Percentiles rank a stretch among this genome's conserved stretches.
Evolutionary conservation across 148 eudicot genomes (phyloP).

Genomic region (Suaeda aralocaspica): DNA sequence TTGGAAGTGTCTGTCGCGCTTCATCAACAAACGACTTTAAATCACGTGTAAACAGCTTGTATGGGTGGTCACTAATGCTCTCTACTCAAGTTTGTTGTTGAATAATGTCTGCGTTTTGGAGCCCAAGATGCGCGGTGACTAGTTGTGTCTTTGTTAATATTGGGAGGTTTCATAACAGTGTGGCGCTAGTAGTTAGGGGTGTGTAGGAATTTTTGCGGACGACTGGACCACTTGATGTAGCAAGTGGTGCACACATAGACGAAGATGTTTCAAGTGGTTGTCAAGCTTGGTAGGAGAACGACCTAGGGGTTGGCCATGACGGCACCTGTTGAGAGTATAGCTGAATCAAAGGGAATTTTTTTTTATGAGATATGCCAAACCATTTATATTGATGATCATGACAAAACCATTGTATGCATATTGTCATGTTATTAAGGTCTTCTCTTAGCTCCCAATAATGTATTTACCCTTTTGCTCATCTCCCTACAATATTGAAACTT

Average conservation of each 20-base stretch:
- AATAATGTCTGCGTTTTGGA: conserved; percentile 42
- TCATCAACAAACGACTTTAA: conserved; percentile 56
- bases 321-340: background rate
- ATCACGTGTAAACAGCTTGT: conserved; percentile 39
- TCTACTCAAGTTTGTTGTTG: conserved; percentile 36
- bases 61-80: conserved; percentile 31
- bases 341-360: background rate
- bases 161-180: conserved; percentile 30
- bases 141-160: conserved; percentile 31
- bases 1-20: conserved; percentile 48
- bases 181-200: conserved; percentile 42
- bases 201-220: conserved; percentile 50
- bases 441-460: too few relatives aligned
- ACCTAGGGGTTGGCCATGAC: background rate
- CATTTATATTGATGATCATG: background rate
- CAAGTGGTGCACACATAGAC: background rate
- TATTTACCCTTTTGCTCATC: too few relatives aligned
- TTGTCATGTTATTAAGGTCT: too few relatives aligned
- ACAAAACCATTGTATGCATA: background rate
- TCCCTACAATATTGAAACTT: background rate
- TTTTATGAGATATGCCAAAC: background rate
- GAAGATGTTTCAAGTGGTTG: too few relatives aligned
- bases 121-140: conserved; percentile 33
- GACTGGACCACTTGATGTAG: conserved; percentile 37
- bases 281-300: too few relatives aligned